These are phyloP conservation scores for Margaritispora aquatica DNA, from an alignment of 495 filamentous ascomycete species.

Conservation along the genomic window DNA sequence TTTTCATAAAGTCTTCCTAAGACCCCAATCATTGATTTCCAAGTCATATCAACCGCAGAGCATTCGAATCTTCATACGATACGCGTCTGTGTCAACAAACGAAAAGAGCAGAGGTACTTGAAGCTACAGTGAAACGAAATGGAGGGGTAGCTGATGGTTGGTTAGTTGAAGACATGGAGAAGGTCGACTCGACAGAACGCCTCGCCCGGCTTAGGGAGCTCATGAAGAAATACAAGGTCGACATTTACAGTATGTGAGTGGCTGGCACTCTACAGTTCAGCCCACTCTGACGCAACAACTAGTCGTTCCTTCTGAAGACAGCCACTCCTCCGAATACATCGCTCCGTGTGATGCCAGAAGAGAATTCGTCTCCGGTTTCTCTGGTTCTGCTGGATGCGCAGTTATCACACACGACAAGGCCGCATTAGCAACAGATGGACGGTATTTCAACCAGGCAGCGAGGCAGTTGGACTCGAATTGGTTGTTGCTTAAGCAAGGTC, in stretches of 20 bases:
- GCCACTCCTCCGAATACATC: slow-evolving; percentile 97
- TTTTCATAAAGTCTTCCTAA: slow-evolving; percentile 11
- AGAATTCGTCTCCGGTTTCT: slow-evolving; percentile 91
- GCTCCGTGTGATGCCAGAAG: slow-evolving; percentile 87
- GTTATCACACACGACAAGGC: slow-evolving; percentile 84
- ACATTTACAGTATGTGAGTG: slow-evolving; percentile 79
- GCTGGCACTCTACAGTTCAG: background rate
- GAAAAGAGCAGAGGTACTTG: slow-evolving; percentile 6
- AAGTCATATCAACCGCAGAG: slow-evolving; percentile 6
- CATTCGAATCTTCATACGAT: slow-evolving; percentile 16
- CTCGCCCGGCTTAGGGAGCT: slow-evolving; percentile 71
- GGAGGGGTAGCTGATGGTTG: slow-evolving; percentile 5
- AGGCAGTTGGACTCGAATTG: slow-evolving; percentile 93
- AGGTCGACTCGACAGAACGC: slow-evolving; percentile 74
- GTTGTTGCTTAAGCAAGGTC: slow-evolving; percentile 84
- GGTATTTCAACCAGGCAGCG: slow-evolving; percentile 96
- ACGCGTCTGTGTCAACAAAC: slow-evolving; percentile 9
- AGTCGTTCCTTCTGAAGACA: slow-evolving; percentile 98
- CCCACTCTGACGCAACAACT: slow-evolving; percentile 12
- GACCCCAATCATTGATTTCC: background rate
- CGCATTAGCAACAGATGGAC: slow-evolving; percentile 88
- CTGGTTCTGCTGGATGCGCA: slow-evolving; percentile 90
- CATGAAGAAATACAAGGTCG: slow-evolving; percentile 83
- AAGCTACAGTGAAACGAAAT: background rate
- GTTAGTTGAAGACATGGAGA: slow-evolving; percentile 59